Percentiles rank a stretch among this genome's conserved stretches.
Evolutionary conservation across 2,329 filamentous ascomycete species (phyloP).

Genomic region (Colletotrichum tropicale): DNA sequence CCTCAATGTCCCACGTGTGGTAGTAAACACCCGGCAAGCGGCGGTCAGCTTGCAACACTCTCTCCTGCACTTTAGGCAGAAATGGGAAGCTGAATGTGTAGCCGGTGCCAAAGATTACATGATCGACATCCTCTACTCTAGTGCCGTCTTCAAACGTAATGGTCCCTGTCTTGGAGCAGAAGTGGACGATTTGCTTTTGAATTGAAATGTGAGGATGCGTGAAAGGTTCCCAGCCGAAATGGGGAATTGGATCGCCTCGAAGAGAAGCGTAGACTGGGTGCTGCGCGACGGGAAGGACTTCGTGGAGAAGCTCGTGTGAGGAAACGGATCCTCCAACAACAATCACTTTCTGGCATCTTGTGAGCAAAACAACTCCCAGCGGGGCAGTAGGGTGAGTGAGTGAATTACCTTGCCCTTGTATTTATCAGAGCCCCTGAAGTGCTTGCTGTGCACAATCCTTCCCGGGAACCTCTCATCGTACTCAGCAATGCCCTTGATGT

Average conservation of each 20-base stretch:
- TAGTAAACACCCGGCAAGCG: constrained; percentile 38
- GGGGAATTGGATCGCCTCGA: constrained; percentile 49
- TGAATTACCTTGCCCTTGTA: constrained; percentile 23
- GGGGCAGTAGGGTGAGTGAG: not conserved
- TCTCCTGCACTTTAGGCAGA: constrained; percentile 48
- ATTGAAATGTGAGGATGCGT: constrained; percentile 52
- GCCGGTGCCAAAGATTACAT: constrained; percentile 64
- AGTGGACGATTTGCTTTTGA: constrained; percentile 46
- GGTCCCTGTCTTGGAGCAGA: constrained; percentile 37
- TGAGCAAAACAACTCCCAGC: not conserved
- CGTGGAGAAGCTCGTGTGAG: constrained; percentile 60
- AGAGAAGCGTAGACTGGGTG: constrained; percentile 53
- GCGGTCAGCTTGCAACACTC: constrained; percentile 39
- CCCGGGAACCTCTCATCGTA: constrained; percentile 40
- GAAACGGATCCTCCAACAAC: constrained; percentile 64
- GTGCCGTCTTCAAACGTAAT: constrained; percentile 59
- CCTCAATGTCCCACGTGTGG: constrained; percentile 38
- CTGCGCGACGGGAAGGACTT: constrained; percentile 49
- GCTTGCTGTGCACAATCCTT: constrained; percentile 43
- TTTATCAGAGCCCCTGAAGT: constrained; percentile 35
- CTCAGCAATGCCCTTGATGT: constrained; percentile 43
- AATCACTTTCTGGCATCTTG: constrained; percentile 47
- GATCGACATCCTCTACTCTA: constrained; percentile 52
- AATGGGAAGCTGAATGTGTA: constrained; percentile 64
- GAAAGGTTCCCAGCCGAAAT: constrained; percentile 62